Conservation (phyloP, 2,329 filamentous ascomycete species). For the Graphilbum fragrans region DNA sequence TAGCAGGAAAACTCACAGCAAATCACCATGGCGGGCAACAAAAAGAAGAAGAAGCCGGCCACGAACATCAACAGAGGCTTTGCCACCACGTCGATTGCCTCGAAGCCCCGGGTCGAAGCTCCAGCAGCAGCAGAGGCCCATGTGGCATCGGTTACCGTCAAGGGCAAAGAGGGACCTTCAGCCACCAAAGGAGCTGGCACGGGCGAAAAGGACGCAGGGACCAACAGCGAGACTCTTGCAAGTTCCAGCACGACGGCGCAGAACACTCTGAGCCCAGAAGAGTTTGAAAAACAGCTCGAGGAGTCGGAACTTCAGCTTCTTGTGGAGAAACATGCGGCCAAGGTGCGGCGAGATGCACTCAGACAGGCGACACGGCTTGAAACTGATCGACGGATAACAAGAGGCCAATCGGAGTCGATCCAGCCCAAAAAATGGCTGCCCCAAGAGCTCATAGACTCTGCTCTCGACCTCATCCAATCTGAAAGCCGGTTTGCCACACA, state of each 20-base stretch:
- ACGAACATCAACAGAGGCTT: conserved; percentile 86
- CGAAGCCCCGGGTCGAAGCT: conserved; percentile 59
- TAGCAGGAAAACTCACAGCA: neutral
- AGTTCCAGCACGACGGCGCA: conserved; percentile 11
- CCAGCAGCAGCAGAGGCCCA: conserved; percentile 10
- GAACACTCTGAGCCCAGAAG: conserved; percentile 62
- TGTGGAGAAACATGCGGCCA: conserved; percentile 72
- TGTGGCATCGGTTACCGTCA: neutral
- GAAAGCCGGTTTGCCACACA: conserved; percentile 49
- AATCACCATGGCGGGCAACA: conserved; percentile 53
- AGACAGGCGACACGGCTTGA: conserved; percentile 69
- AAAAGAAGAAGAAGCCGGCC: conserved; percentile 86
- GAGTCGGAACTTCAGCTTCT: conserved; percentile 80
- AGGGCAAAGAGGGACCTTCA: conserved; percentile 5
- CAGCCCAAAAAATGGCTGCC: conserved; percentile 70
- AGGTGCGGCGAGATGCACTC: conserved; percentile 65
- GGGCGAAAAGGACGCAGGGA: neutral
- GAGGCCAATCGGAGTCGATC: conserved; percentile 63
- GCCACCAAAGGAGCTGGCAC: conserved; percentile 1
- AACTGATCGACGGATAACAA: conserved; percentile 73
- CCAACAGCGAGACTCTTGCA: neutral
- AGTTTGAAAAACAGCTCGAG: conserved; percentile 81
- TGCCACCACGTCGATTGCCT: conserved; percentile 84
- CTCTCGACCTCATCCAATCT: conserved; percentile 59
- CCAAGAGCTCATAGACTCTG: conserved; percentile 62